These are phyloP conservation scores for Neurospora africana DNA, from an alignment of 495 filamentous ascomycete genomes.

Conservation along the genomic window DNA sequence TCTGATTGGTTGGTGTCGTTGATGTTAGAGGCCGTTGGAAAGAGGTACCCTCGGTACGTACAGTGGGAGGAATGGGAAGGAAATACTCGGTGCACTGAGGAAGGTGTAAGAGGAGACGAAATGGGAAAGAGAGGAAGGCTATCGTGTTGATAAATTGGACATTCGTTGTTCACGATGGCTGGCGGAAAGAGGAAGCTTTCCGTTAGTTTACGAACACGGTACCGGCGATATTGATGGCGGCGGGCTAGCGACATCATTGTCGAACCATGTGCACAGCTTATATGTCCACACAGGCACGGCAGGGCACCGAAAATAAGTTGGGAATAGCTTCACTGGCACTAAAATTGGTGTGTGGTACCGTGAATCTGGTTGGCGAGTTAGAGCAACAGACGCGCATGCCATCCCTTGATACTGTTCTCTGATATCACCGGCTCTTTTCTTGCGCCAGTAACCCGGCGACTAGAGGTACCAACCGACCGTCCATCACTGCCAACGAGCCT, in stretches of 20 bases:
- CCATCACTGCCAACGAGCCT: not conserved
- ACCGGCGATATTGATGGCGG: not conserved
- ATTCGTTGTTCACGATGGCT: not conserved
- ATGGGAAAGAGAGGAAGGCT: not conserved
- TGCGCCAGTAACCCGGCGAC: not conserved
- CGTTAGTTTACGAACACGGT: not conserved
- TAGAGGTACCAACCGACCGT: not conserved
- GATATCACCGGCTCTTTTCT: not conserved
- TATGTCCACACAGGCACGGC: not conserved
- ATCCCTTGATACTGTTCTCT: not conserved
- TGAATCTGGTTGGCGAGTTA: not conserved
- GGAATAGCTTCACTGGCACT: not conserved
- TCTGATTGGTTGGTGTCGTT: not conserved
- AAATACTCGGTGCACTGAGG: not conserved
- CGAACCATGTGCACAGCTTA: not conserved
- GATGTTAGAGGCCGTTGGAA: not conserved
- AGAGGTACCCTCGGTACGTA: not conserved
- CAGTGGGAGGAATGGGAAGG: not conserved
- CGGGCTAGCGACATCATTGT: not conserved
- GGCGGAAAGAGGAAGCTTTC: not conserved
- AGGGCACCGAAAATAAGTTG: not conserved
- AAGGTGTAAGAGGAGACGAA: not conserved
- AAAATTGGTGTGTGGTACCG: not conserved
- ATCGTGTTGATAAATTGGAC: not conserved
- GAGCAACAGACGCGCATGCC: not conserved